Conservation (phyloP, 805 yeast genomes). For the Candida boidinii region DNA sequence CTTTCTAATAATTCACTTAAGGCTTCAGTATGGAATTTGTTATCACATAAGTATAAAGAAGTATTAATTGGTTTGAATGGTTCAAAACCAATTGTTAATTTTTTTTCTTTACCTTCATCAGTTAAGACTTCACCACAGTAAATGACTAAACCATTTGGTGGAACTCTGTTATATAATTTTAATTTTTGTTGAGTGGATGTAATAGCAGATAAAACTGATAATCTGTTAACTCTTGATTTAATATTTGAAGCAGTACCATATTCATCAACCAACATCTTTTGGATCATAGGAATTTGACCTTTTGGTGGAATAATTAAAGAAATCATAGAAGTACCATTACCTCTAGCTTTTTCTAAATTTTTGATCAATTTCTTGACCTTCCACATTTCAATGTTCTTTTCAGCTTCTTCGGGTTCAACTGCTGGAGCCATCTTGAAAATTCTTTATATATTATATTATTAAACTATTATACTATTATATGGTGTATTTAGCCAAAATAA, state of each 20-base stretch:
- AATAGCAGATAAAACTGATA: slow-evolving; percentile 92
- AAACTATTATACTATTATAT: no score
- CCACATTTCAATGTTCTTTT: slow-evolving; percentile 98
- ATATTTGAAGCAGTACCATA: slow-evolving; percentile 98
- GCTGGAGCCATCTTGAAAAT: slow-evolving; percentile 29
- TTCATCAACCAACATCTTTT: slow-evolving; percentile 93
- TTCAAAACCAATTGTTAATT: slow-evolving; percentile 93
- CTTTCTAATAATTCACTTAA: slow-evolving; percentile 87
- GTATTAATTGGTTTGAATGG: slow-evolving; percentile 99
- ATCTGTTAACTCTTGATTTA: slow-evolving; percentile 94
- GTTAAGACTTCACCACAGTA: slow-evolving; percentile 98
- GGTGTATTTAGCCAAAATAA: no score
- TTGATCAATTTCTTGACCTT: slow-evolving; percentile 92
- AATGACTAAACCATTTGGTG: slow-evolving; percentile 89
- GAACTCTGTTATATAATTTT: slow-evolving; percentile 82
- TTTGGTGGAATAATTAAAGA: slow-evolving; percentile 93
- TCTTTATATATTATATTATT: no score
- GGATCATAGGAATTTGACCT: slow-evolving; percentile 82
- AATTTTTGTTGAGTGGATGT: slow-evolving; percentile 97
- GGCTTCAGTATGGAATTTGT: slow-evolving; percentile 97
- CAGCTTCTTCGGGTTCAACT: slow-evolving; percentile 72
- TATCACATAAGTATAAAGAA: slow-evolving; percentile 92
- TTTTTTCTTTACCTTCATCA: slow-evolving; percentile 95
- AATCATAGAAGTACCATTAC: slow-evolving; percentile 99
- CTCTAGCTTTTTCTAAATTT: slow-evolving; percentile 84